These are phyloP conservation scores for Thelephora ganbajun DNA, from an alignment of 768 basidiomycete genomes.

Conservation along the genomic window DNA sequence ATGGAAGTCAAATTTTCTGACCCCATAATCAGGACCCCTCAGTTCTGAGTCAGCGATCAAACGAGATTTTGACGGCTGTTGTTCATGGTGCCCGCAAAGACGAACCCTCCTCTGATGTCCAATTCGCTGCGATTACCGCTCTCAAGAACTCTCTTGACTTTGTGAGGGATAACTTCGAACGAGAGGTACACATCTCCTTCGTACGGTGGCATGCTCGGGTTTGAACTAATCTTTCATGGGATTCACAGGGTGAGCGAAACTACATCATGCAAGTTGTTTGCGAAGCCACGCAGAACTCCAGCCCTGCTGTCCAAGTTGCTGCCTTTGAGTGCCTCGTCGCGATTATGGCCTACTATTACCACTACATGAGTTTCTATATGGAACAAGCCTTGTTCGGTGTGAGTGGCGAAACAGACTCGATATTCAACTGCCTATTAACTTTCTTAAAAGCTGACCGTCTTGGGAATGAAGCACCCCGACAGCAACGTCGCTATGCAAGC, in stretches of 20 bases:
- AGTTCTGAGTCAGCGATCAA: slow-evolving; percentile 75
- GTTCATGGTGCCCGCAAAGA: slow-evolving; percentile 97
- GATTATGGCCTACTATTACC: slow-evolving; percentile 97
- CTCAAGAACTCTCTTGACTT: slow-evolving; percentile 94
- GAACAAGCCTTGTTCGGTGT: slow-evolving; percentile 97
- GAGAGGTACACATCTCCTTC: slow-evolving; percentile 46
- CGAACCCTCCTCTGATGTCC: slow-evolving; percentile 82
- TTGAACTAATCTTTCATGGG: background rate
- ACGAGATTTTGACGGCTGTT: slow-evolving; percentile 96
- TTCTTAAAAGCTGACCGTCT: slow-evolving; percentile 66
- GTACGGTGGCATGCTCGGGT: slow-evolving; percentile 1
- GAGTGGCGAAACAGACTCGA: slow-evolving; percentile 19
- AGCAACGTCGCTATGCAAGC: slow-evolving; percentile 91
- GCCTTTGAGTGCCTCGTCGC: slow-evolving; percentile 92
- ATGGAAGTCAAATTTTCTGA: slow-evolving; percentile 5
- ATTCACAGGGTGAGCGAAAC: slow-evolving; percentile 82
- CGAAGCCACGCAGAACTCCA: slow-evolving; percentile 84
- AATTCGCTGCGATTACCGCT: slow-evolving; percentile 84
- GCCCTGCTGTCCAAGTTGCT: slow-evolving; percentile 80
- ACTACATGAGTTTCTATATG: slow-evolving; percentile 99
- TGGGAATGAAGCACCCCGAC: slow-evolving; percentile 92
- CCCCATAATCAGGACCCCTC: slow-evolving; percentile 68
- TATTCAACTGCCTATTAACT: slow-evolving; percentile 6
- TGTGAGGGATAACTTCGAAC: slow-evolving; percentile 93
- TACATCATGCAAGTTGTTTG: slow-evolving; percentile 99